phyloP scores from a whole-genome alignment of 441 rosid genomes.

The Dalechampia spathulata region DNA sequence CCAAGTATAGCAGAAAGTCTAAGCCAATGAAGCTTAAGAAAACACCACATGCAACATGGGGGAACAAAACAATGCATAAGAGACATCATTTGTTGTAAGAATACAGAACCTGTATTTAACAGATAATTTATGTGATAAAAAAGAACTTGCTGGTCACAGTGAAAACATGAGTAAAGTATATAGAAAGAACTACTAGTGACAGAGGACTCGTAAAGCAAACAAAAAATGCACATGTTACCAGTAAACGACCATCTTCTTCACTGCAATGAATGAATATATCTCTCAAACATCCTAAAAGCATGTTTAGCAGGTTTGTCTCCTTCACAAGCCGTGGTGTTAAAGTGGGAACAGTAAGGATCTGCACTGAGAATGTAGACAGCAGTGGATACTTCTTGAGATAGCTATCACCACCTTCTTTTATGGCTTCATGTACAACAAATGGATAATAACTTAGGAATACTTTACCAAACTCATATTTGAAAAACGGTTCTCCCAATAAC shows the following conservation, averaged over 20 bases:
- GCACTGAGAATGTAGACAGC: slow-evolving; percentile 78
- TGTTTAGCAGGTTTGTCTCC: slow-evolving; percentile 67
- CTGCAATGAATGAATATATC: slow-evolving; percentile 60
- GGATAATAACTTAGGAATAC: slow-evolving; percentile 81
- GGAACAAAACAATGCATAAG: not conserved
- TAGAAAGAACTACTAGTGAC: too few species aligned
- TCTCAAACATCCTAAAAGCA: slow-evolving; percentile 72
- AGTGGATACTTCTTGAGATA: slow-evolving; percentile 49
- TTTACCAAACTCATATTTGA: slow-evolving; percentile 90
- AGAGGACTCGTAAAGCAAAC: not conserved
- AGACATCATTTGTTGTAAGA: not conserved
- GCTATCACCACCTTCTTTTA: slow-evolving; percentile 50
- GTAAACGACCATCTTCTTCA: slow-evolving; percentile 77
- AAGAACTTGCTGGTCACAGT: too few species aligned
- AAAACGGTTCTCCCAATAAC: slow-evolving; percentile 84
- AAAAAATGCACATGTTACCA: slow-evolving; percentile 34
- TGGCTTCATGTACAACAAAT: slow-evolving; percentile 48
- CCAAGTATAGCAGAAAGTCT: too few species aligned
- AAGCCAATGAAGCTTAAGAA: too few species aligned
- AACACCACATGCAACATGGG: too few species aligned
- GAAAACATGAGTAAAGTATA: not conserved
- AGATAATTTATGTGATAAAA: not conserved
- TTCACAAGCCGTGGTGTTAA: slow-evolving; percentile 85
- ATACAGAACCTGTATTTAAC: not conserved
- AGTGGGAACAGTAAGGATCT: slow-evolving; percentile 92